Base-by-base conservation (phyloP, 1,284 basidiomycete species). In the Schizophyllum commune region DNA sequence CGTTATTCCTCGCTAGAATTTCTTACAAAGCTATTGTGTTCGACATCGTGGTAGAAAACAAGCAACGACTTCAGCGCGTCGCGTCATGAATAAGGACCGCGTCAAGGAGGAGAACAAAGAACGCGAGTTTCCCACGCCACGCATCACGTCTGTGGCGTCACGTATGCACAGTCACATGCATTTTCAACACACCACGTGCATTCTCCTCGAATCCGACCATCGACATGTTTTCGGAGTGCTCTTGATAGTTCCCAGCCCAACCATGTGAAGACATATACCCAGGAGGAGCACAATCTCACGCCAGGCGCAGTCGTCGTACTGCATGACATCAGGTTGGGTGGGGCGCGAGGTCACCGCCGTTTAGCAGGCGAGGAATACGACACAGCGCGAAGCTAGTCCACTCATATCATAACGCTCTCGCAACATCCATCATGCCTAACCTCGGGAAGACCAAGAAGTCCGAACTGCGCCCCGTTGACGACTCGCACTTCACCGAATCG, bases 21-120 rank as follows among this genome's bases (percentile, higher is more conserved):
- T 47, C 58, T 4, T 59, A 63, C 65, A 65, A 52, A 39, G 65
- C 65, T 22, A 65, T 65, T 52, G 65, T 65, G 56, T 68, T 69
- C 5, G 68, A 69, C 68, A 68, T 68, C 11, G 51, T 34, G 17
- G 39, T 47, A 13, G 9, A 9, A 3, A 13, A 13, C 39, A 47
- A 47, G 39, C 3, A 27, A 27, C 27, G 27, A 5, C 27, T 2
- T 2, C 27, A 27, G 5, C 27, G 3, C 27, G 27, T 27, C 27
- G 27, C 5, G 27, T 27, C 27, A 56, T 6, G 27, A 19, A 20
- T 27, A n/a, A 6, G 32, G 20, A 55, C 7, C 15, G 20, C n/a
- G 32, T 9, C 11, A 20, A 54, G 47, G 17, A 51, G 32, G 17
- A 58, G 51, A 47, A 47, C 39, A 47, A 47, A 17, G 39, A 47